phyloP scores from a whole-genome alignment of 1,284 basidiomycete species.

The Microbotryum silenes-acaulis region DNA sequence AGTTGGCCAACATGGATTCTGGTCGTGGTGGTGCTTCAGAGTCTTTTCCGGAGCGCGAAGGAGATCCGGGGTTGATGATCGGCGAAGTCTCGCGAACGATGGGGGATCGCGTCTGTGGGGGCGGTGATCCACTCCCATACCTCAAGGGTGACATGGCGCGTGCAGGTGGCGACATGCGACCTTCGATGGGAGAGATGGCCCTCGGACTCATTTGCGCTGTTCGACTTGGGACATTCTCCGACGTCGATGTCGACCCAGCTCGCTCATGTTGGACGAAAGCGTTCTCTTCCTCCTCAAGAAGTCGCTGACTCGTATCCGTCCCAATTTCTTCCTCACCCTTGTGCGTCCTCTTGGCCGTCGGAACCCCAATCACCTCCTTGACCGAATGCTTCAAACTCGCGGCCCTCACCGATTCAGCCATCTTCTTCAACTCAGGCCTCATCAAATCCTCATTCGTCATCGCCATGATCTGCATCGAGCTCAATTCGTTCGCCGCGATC shows the following conservation, averaged over 20 bases:
- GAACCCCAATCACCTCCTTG: conserved; percentile 57
- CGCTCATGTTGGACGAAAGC: conserved; percentile 3
- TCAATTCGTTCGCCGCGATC: conserved; percentile 58
- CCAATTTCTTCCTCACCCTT: conserved; percentile 82
- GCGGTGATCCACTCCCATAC: too few relatives aligned
- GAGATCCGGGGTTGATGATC: too few relatives aligned
- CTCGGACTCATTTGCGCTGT: neutral
- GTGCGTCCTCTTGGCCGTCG: conserved; percentile 78
- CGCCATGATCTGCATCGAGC: conserved; percentile 60
- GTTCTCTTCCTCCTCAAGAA: conserved; percentile 13
- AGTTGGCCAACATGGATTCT: too few relatives aligned
- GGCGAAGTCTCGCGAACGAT: too few relatives aligned
- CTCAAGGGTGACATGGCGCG: too few relatives aligned
- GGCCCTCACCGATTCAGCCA: conserved; percentile 67
- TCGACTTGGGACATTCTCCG: neutral
- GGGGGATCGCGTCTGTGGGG: too few relatives aligned
- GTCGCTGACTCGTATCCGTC: conserved; percentile 44
- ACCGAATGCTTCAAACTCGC: conserved; percentile 74
- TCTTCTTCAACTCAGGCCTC: conserved; percentile 68
- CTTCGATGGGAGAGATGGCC: neutral
- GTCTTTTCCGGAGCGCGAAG: too few relatives aligned
- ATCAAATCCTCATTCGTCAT: conserved; percentile 80
- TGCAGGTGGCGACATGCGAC: too few relatives aligned
- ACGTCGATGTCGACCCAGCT: conserved; percentile 11
- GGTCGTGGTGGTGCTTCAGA: too few relatives aligned